Percentiles rank a stretch among this genome's conserved stretches.
phyloP scores from a whole-genome alignment of 306 rosid genomes.

The Sicyos edulis region DNA sequence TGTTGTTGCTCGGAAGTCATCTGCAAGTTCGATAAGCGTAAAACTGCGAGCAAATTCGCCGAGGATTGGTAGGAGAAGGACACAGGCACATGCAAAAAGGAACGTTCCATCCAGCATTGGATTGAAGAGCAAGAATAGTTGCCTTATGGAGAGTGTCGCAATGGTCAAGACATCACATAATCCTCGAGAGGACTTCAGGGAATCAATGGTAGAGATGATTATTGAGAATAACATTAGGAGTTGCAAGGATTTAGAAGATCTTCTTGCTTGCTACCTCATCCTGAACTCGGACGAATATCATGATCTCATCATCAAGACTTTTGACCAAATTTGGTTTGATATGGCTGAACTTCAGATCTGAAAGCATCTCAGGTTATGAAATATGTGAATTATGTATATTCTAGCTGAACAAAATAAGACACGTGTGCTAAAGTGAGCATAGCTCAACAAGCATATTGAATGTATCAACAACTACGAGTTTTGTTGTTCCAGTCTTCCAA shows the following conservation, averaged over 20 bases:
- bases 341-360: conserved; percentile 38
- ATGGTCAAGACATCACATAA: conserved; percentile 69
- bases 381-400: conserved; percentile 2
- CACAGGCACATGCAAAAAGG: conserved; percentile 46
- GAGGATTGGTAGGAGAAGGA: conserved; percentile 51
- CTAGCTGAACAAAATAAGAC: neutral
- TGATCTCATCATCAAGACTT: conserved; percentile 67
- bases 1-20: conserved; percentile 30
- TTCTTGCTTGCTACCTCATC: conserved; percentile 86
- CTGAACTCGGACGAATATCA: conserved; percentile 67
- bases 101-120: conserved; percentile 40
- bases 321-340: conserved; percentile 78
- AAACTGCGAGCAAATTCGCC: conserved; percentile 68
- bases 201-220: conserved; percentile 94
- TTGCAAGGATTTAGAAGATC: conserved; percentile 76
- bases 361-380: conserved; percentile 24
- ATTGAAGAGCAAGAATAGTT: conserved; percentile 30
- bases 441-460: no score
- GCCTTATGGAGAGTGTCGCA: conserved; percentile 65
- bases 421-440: neutral
- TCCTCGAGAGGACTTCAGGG: conserved; percentile 74
- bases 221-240: conserved; percentile 64
- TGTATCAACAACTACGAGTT: no score
- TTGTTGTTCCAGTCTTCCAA: no score
- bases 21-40: conserved; percentile 43